Evolutionary conservation across 495 filamentous ascomycete genomes (phyloP), one percentile per base, ranked within the genome.

Genomic region (Neurospora cerealis): DNA sequence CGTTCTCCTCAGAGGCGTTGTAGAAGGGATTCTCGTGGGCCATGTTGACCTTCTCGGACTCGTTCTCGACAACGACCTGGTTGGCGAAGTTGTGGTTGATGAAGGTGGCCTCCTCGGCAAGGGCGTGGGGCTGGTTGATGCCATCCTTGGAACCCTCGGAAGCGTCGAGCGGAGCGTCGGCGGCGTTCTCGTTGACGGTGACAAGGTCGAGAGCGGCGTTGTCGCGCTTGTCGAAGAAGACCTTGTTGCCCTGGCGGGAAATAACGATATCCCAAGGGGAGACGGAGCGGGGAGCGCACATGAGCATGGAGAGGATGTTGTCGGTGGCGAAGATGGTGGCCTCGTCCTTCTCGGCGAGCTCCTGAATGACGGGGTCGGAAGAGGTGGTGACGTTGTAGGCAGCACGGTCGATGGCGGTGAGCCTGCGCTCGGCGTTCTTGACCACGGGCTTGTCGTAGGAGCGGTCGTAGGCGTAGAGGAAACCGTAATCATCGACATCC

Each of bases 51-150:
- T 95, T 97, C 78, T 87, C 82, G 70, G 85, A 86, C 72, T 93
- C 88, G 75, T 86, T 91, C 85, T 99, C 96, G 75, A 89, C 82
- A 73, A 98, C 93, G 70, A 93, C 93, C 87, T 98, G 96, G 82
- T 96, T 91, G 44, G 93, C 91, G 79, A 99, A 98, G 86, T 98
- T 97, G 88, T 98, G 95, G 88, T 98, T 99, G 91, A 99, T 99
- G 86, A 97, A 95, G 37, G 96, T 99, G 36, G 96, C 96, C 83
- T 99, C 96, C 81, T 98, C 90, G 75, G 95, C 94, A 28, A 99
- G 89, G 37, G 96, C 93, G 66, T 86, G 84, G 17, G 96, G 96
- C 74, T 92, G 93, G 87, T 99, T 99, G 83, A 99, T 93, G 71
- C 88, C 84, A 75, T 99, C 96, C 83, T 97, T 96, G 85, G 95